Evolutionary conservation across 2,329 filamentous ascomycete genomes (phyloP).

Genomic region (Penicillium sp.): DNA sequence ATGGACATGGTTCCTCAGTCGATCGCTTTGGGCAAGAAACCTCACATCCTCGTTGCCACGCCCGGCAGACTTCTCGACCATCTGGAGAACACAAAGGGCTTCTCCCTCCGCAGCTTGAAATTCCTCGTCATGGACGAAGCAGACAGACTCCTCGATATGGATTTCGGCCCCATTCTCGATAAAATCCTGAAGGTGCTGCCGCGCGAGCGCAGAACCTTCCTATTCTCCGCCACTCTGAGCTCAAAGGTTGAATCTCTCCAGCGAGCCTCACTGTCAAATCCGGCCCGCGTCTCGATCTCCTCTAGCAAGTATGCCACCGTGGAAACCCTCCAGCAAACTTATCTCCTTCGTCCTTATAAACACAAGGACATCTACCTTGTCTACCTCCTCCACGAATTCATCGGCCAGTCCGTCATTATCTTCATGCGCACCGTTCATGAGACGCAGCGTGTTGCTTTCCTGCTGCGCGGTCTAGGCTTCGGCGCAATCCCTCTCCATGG

Average conservation of each 20-base stretch:
- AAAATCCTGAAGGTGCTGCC: constrained; percentile 90
- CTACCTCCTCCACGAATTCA: constrained; percentile 79
- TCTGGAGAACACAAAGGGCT: constrained; percentile 94
- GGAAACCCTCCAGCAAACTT: constrained; percentile 79
- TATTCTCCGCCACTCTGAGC: constrained; percentile 93
- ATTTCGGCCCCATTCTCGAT: constrained; percentile 88
- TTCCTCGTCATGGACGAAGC: constrained; percentile 74
- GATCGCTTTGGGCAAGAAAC: constrained; percentile 91
- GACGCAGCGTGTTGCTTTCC: constrained; percentile 77
- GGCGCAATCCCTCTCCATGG: constrained; percentile 90
- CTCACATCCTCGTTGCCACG: constrained; percentile 89
- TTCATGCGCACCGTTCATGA: constrained; percentile 93
- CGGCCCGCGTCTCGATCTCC: constrained; percentile 76
- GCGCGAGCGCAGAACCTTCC: constrained; percentile 71
- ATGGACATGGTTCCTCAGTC: constrained; percentile 93
- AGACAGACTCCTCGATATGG: constrained; percentile 74
- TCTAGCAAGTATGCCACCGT: constrained; percentile 88
- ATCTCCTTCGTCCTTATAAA: constrained; percentile 79
- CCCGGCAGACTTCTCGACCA: constrained; percentile 88
- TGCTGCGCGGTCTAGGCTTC: constrained; percentile 81
- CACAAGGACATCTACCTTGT: constrained; percentile 90
- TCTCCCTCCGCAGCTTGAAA: constrained; percentile 75
- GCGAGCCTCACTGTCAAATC: constrained; percentile 80
- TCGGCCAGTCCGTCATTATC: constrained; percentile 81
- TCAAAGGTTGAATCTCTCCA: constrained; percentile 92